phyloP scores from a whole-genome alignment of 306 rosid species.

The Carpinus viminea region DNA sequence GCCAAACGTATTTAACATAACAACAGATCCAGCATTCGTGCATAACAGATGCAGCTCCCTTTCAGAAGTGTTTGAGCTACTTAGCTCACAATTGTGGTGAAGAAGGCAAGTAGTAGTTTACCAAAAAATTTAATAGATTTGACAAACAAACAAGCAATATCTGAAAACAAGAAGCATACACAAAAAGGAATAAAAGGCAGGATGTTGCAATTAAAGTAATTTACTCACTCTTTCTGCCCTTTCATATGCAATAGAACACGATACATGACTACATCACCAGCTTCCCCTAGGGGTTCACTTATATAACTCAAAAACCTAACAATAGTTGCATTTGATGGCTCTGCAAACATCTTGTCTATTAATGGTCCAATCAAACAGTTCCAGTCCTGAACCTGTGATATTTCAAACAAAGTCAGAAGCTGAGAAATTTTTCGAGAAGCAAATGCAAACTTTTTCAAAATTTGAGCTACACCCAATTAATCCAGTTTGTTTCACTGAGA shows the following conservation, averaged over 20 bases:
- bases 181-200: conserved; percentile 9
- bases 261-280: conserved; percentile 61
- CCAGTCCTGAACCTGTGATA: conserved; percentile 80
- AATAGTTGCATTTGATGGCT: conserved; percentile 78
- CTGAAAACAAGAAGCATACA: background rate
- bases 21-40: conserved; percentile 1
- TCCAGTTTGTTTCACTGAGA: background rate
- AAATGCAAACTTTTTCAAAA: background rate
- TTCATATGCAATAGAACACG: conserved; percentile 64
- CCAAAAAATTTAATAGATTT: conserved; percentile 10
- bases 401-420: conserved; percentile 21
- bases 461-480: background rate
- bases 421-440: conserved; percentile 2
- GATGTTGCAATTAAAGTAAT: conserved; percentile 4
- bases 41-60: background rate
- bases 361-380: conserved; percentile 63
- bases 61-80: conserved; percentile 9
- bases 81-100: conserved; percentile 8
- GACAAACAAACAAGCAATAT: conserved; percentile 3
- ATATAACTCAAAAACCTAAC: conserved; percentile 78
- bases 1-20: background rate
- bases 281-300: conserved; percentile 66
- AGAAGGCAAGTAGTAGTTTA: conserved; percentile 10
- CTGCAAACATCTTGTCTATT: conserved; percentile 82
- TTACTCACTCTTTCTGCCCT: conserved; percentile 65